Conservation (phyloP, 768 basidiomycete genomes). For the Leccinellum albellum region DNA sequence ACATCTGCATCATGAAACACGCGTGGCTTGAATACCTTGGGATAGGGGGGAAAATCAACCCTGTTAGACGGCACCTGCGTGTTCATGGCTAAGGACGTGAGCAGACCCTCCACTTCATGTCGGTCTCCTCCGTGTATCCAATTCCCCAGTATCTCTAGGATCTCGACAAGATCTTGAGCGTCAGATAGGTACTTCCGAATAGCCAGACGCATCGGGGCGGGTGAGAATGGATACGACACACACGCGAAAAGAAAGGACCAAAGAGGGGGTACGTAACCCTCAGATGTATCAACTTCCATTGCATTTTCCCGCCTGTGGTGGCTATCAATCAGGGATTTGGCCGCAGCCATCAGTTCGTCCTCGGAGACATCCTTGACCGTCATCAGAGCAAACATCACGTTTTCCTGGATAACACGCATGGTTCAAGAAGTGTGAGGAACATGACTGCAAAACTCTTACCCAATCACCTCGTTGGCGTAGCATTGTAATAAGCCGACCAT, state of each 20-base stretch:
- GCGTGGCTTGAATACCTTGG: constrained; percentile 40
- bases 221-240: constrained; percentile 40
- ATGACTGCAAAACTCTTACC: constrained; percentile 38
- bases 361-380: constrained; percentile 64
- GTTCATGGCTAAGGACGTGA: constrained; percentile 22
- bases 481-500: constrained; percentile 52
- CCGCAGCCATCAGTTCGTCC: constrained; percentile 52
- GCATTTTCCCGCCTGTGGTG: constrained; percentile 29
- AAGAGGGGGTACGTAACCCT: constrained; percentile 31
- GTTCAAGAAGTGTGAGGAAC: neutral
- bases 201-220: constrained; percentile 39
- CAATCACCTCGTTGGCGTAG: constrained; percentile 61
- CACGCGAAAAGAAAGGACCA: constrained; percentile 36
- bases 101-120: constrained; percentile 16
- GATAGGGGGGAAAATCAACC: constrained; percentile 23
- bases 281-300: constrained; percentile 37
- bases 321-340: constrained; percentile 41
- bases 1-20: constrained; percentile 22
- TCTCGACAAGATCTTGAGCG: constrained; percentile 35
- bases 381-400: constrained; percentile 48
- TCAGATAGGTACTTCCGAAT: constrained; percentile 39
- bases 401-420: constrained; percentile 22
- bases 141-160: constrained; percentile 36
- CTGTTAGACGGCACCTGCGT: constrained; percentile 12
- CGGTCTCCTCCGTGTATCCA: constrained; percentile 37